These are phyloP conservation scores for Epicoccum sorghinum DNA, from an alignment of 2,329 filamentous ascomycete genomes.

Conservation along the genomic window DNA sequence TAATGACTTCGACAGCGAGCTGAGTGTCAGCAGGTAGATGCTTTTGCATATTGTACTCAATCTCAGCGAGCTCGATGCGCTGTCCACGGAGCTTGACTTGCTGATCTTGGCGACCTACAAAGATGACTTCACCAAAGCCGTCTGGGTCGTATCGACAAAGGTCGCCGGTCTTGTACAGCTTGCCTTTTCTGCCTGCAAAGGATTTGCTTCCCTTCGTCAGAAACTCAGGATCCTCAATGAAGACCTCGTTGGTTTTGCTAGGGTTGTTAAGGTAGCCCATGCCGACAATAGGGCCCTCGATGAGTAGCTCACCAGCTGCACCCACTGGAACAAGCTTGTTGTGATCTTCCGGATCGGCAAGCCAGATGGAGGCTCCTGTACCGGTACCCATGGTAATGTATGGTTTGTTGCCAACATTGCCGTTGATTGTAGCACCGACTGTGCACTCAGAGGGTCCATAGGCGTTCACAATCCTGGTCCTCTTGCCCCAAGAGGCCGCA, in stretches of 20 bases:
- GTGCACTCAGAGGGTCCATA: slow-evolving; percentile 48
- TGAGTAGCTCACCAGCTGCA: slow-evolving; percentile 59
- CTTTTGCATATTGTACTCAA: slow-evolving; percentile 50
- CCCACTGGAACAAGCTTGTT: slow-evolving; percentile 49
- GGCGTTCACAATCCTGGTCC: slow-evolving; percentile 43
- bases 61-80: slow-evolving; percentile 47
- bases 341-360: slow-evolving; percentile 50
- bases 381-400: slow-evolving; percentile 48
- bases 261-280: slow-evolving; percentile 47
- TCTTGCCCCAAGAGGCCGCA: slow-evolving; percentile 52
- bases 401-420: slow-evolving; percentile 33
- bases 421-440: slow-evolving; percentile 43
- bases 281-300: slow-evolving; percentile 62
- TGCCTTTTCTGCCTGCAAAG: slow-evolving; percentile 59
- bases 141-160: slow-evolving; percentile 58
- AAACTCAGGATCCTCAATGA: slow-evolving; percentile 61
- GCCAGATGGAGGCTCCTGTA: slow-evolving; percentile 46
- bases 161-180: slow-evolving; percentile 44
- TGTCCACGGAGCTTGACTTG: slow-evolving; percentile 52
- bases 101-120: slow-evolving; percentile 46
- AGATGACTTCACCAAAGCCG: slow-evolving; percentile 42
- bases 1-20: slow-evolving; percentile 59
- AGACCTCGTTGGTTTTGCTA: slow-evolving; percentile 45
- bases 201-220: slow-evolving; percentile 65
- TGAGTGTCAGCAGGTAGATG: slow-evolving; percentile 46